Conservation (phyloP, 2,329 filamentous ascomycete genomes). For the Hortaea sp. region DNA sequence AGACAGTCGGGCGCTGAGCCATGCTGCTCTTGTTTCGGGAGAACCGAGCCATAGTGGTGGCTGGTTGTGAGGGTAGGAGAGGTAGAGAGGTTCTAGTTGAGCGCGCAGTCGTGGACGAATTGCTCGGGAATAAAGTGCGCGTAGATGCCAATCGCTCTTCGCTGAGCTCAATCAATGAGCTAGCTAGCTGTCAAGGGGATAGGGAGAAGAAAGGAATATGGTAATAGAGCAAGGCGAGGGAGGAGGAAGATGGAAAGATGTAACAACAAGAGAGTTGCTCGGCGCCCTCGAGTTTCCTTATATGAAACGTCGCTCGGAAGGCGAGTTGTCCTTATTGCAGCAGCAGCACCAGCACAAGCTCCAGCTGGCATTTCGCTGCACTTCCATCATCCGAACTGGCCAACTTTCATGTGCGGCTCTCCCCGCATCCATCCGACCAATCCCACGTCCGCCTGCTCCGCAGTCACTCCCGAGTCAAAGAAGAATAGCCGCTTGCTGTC, state of each 20-base stretch:
- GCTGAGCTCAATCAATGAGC: neutral
- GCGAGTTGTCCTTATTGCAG: neutral
- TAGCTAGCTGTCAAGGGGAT: neutral
- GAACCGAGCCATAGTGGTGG: constrained; percentile 26
- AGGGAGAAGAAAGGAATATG: neutral
- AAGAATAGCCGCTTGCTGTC: neutral
- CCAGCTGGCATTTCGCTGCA: neutral
- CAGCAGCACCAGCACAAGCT: neutral
- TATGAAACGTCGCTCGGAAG: neutral
- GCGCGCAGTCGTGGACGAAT: neutral
- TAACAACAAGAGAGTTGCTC: too few species aligned
- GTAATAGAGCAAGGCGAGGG: neutral
- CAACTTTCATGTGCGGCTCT: neutral
- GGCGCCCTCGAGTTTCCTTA: too few species aligned
- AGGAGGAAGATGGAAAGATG: neutral
- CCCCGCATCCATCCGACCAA: neutral
- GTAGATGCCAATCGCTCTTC: too few species aligned
- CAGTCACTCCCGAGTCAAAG: neutral
- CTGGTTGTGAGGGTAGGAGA: constrained; percentile 9
- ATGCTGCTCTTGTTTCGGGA: constrained; percentile 22
- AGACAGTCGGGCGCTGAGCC: constrained; percentile 13
- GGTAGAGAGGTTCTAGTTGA: neutral
- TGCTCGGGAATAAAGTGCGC: too few species aligned
- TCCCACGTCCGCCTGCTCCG: neutral
- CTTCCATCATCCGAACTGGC: neutral